Conservation (phyloP, 148 eudicot species). For the Hydrangea macrophylla region DNA sequence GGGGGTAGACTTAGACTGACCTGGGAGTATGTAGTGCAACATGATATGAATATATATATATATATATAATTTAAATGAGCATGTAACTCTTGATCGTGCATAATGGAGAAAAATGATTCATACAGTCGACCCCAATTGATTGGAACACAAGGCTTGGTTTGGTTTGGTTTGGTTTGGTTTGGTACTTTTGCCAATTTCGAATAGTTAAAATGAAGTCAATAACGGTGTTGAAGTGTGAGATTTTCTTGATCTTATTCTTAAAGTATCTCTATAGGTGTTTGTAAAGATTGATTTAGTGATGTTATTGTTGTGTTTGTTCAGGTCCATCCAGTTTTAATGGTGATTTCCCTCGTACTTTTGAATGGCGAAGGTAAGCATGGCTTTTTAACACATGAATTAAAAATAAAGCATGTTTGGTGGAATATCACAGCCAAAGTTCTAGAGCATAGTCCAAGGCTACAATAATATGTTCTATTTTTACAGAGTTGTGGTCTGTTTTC, state of each 20-base stretch:
- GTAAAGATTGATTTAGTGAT: not conserved
- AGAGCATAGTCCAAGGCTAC: not conserved
- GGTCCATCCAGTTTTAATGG: conserved; percentile 95
- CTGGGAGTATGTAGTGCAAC: no score
- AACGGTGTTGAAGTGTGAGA: not conserved
- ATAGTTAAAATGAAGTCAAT: not conserved
- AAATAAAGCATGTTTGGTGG: not conserved
- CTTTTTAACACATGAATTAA: not conserved
- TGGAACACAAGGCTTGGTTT: no score
- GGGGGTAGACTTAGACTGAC: no score
- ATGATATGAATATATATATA: no score
- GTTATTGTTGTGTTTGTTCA: conserved; percentile 28
- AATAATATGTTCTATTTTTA: not conserved
- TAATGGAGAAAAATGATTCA: no score
- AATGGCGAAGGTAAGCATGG: conserved; percentile 90
- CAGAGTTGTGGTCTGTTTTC: no score
- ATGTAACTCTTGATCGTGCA: no score
- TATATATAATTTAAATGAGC: no score
- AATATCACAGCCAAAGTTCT: not conserved
- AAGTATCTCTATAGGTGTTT: conserved; percentile 6
- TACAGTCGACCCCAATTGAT: no score
- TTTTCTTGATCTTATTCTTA: not conserved
- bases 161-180: no score
- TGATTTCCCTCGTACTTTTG: conserved; percentile 73
- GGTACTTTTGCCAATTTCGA: not conserved